phyloP scores from a whole-genome alignment of 2,329 filamentous ascomycete species.

The Claviceps humidiphila region DNA sequence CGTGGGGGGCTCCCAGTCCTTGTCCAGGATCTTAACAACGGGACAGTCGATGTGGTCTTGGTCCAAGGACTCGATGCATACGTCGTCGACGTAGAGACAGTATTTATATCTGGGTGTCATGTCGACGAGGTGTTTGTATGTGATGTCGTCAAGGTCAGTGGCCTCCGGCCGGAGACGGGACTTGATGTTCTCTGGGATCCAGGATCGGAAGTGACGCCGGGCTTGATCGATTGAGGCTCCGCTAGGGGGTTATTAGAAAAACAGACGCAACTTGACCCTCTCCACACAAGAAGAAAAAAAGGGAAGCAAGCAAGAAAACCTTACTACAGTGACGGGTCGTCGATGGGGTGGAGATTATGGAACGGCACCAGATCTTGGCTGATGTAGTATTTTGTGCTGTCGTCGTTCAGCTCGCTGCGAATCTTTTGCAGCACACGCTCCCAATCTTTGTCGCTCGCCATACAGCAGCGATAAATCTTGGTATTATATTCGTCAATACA shows the following conservation, averaged over 20 bases:
- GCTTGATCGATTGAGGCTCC: constrained; percentile 1
- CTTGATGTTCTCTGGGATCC: constrained; percentile 1
- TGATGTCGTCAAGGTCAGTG: not conserved
- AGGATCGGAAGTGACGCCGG: constrained; percentile 2
- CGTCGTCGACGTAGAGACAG: not conserved
- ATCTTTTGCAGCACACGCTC: not conserved
- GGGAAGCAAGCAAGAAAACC: not conserved
- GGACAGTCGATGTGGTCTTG: not conserved
- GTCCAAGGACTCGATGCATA: not conserved
- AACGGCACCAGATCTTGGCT: not conserved
- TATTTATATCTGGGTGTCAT: not conserved
- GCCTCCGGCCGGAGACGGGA: not conserved
- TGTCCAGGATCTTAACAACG: not conserved
- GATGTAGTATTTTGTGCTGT: not conserved
- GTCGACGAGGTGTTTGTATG: not conserved
- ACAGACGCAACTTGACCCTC: not conserved
- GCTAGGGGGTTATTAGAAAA: not conserved
- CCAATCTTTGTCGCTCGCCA: too few relatives aligned
- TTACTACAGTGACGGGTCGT: not conserved
- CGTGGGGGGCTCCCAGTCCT: not conserved
- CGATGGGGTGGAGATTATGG: constrained; percentile 1
- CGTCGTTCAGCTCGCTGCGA: not conserved
- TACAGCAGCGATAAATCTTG: constrained; percentile 1
- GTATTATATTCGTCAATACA: not conserved
- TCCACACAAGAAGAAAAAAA: not conserved